These are phyloP conservation scores for Guyanaporus albipodus DNA, from an alignment of 768 basidiomycete genomes.

Conservation along the genomic window DNA sequence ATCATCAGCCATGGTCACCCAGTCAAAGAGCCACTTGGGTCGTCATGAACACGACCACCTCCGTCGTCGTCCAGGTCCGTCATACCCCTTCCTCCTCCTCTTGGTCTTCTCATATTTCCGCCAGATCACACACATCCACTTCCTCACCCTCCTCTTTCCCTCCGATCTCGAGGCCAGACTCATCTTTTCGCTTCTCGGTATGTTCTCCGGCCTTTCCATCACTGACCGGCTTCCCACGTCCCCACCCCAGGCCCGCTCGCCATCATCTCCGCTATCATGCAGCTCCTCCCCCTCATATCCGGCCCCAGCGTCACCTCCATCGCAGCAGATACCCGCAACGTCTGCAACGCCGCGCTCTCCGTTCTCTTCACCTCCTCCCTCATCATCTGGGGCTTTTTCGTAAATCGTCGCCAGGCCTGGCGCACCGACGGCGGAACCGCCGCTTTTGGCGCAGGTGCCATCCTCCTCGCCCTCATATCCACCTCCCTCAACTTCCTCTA, in stretches of 20 bases:
- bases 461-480: conserved; percentile 76
- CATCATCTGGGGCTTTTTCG: conserved; percentile 87
- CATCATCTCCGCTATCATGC: conserved; percentile 77
- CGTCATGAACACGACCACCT: conserved; percentile 81
- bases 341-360: conserved; percentile 95
- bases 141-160: conserved; percentile 91
- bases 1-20: conserved; percentile 50
- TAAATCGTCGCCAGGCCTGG: conserved; percentile 93
- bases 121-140: conserved; percentile 96
- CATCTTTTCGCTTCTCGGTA: conserved; percentile 80
- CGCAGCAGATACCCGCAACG: conserved; percentile 78
- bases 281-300: conserved; percentile 64
- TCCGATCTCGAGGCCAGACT: conserved; percentile 83
- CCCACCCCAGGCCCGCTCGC: conserved; percentile 70
- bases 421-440: conserved; percentile 95
- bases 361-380: conserved; percentile 89
- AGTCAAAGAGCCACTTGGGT: conserved; percentile 76
- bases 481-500: conserved; percentile 87
- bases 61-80: conserved; percentile 79
- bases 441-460: conserved; percentile 82
- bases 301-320: conserved; percentile 41
- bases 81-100: neutral
- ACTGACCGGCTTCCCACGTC: neutral
- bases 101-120: neutral
- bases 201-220: conserved; percentile 11